Percentiles rank a stretch among this genome's conserved stretches.
phyloP scores from a whole-genome alignment of 2,329 filamentous ascomycete genomes.

The Fusarium papillatum region DNA sequence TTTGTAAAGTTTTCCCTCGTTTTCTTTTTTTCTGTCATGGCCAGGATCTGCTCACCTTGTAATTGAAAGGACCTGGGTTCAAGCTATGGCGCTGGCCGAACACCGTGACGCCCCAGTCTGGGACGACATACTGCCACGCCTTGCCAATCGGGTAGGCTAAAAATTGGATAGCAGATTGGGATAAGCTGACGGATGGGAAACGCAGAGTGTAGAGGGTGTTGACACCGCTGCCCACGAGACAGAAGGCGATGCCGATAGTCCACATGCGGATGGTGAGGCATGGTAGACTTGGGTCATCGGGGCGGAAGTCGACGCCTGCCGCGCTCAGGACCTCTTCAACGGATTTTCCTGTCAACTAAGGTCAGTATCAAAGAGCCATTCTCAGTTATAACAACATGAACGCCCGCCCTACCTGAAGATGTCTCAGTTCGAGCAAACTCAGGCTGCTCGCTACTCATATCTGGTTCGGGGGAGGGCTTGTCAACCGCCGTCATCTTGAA shows the following conservation, averaged over 20 bases:
- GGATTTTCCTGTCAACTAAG: constrained; percentile 3
- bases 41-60: constrained; percentile 39
- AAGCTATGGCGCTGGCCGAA: constrained; percentile 45
- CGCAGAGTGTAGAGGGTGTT: constrained; percentile 58
- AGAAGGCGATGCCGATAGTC: constrained; percentile 53
- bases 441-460: neutral
- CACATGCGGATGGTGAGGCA: constrained; percentile 56
- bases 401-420: constrained; percentile 8
- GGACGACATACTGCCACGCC: constrained; percentile 50
- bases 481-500: neutral
- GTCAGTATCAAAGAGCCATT: neutral
- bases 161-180: constrained; percentile 55
- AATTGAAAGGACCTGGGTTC: constrained; percentile 56
- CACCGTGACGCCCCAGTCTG: constrained; percentile 47
- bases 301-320: constrained; percentile 46
- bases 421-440: constrained; percentile 15
- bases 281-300: constrained; percentile 45
- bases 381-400: too few species aligned
- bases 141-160: constrained; percentile 59
- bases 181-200: constrained; percentile 49
- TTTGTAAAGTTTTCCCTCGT: neutral
- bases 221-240: constrained; percentile 51
- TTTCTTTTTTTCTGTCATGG: neutral
- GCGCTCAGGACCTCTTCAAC: constrained; percentile 45
- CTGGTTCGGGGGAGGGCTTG: neutral